Conservation (phyloP, 1,284 basidiomycete species). For the Porodaedalea pini region DNA sequence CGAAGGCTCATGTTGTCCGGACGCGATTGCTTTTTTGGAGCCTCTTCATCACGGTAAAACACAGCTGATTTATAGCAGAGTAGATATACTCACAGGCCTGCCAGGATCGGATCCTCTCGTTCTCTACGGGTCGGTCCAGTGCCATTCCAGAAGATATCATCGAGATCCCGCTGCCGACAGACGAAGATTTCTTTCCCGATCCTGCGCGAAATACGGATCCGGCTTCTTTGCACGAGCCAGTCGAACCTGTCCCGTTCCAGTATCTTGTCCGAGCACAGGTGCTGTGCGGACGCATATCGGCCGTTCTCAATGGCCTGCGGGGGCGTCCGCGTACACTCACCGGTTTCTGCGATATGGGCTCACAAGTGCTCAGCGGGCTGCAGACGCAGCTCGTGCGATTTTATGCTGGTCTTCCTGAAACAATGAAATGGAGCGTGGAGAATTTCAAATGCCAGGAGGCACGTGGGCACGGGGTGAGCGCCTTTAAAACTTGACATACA, state of each 20-base stretch:
- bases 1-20: conserved; percentile 34
- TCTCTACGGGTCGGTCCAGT: conserved; percentile 32
- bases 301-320: conserved; percentile 36
- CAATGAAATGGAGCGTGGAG: conserved; percentile 36
- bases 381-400: conserved; percentile 38
- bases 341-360: conserved; percentile 26
- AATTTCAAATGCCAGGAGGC: conserved; percentile 38
- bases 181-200: conserved; percentile 38
- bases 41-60: conserved; percentile 34
- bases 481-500: neutral
- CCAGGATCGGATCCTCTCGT: conserved; percentile 38
- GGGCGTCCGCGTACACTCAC: conserved; percentile 36
- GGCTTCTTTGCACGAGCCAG: conserved; percentile 24
- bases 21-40: conserved; percentile 38
- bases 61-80: too few species aligned
- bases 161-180: conserved; percentile 38
- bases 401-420: conserved; percentile 34
- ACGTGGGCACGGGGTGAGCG: conserved; percentile 34
- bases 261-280: conserved; percentile 39
- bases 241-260: conserved; percentile 37
- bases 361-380: conserved; percentile 32
- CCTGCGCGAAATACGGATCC: conserved; percentile 29
- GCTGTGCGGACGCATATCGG: conserved; percentile 37
- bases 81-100: too few species aligned
- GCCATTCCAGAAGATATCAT: conserved; percentile 39